phyloP scores from a whole-genome alignment of 345 rosid species.

The Brassica juncea region DNA sequence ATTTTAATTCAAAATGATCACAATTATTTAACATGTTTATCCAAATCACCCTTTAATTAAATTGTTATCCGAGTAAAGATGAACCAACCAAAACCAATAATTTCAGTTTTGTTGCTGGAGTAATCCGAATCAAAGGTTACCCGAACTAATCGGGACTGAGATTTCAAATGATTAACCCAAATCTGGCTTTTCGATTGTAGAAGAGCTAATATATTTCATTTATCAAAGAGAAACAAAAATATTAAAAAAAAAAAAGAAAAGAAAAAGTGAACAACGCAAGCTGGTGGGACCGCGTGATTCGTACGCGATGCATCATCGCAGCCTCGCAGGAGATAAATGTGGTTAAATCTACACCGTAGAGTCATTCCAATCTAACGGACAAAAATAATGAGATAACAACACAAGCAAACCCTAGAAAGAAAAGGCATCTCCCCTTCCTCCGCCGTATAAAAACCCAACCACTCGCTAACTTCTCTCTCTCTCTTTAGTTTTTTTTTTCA shows the following conservation, averaged over 20 bases:
- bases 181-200: neutral
- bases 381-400: conserved; percentile 15
- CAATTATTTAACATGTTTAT: too few relatives aligned
- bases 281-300: conserved; percentile 36
- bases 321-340: conserved; percentile 9
- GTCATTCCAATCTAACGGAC: conserved; percentile 24
- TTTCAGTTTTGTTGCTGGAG: too few relatives aligned
- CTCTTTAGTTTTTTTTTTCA: conserved; percentile 4
- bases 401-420: conserved; percentile 25
- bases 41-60: too few relatives aligned
- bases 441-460: conserved; percentile 23
- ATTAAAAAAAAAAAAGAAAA: too few relatives aligned
- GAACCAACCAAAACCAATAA: too few relatives aligned
- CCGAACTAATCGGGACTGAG: too few relatives aligned
- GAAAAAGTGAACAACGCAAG: neutral
- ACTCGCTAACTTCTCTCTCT: conserved; percentile 17
- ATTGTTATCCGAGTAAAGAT: too few relatives aligned
- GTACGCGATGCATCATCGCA: conserved; percentile 31
- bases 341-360: conserved; percentile 15
- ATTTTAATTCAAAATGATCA: too few relatives aligned
- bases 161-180: neutral
- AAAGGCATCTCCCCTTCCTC: conserved; percentile 2
- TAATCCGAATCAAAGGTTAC: too few relatives aligned
- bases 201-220: conserved; percentile 1
- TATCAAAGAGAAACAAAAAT: neutral